Evolutionary conservation across 2,329 filamentous ascomycete genomes (phyloP).

Genomic region (Fusarium illudens): DNA sequence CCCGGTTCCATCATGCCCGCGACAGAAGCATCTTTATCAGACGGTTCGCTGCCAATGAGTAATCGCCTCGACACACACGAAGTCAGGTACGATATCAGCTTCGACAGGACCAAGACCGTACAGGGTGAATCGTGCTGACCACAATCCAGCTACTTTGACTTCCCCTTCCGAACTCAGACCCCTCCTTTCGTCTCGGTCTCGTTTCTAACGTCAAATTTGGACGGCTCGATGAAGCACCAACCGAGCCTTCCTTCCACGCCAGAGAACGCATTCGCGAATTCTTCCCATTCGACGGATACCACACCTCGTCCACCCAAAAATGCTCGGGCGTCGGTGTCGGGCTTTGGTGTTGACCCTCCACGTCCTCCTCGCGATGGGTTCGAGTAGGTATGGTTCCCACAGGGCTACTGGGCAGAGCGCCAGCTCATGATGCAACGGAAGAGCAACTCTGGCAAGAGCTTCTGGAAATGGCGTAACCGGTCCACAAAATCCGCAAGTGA

Average conservation of each 20-base stretch:
- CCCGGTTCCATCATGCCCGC: constrained; percentile 30
- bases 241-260: constrained; percentile 28
- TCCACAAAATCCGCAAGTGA: constrained; percentile 51
- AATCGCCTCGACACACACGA: constrained; percentile 23
- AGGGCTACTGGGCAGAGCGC: constrained; percentile 71
- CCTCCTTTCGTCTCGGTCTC: constrained; percentile 22
- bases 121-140: neutral
- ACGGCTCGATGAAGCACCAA: constrained; percentile 24
- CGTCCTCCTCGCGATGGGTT: constrained; percentile 61
- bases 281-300: neutral
- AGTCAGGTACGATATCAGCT: constrained; percentile 31
- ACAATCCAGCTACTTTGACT: constrained; percentile 45
- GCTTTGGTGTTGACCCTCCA: constrained; percentile 59
- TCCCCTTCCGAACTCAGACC: constrained; percentile 32
- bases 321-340: constrained; percentile 5
- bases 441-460: constrained; percentile 46
- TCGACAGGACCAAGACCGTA: too few relatives aligned
- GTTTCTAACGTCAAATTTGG: constrained; percentile 8
- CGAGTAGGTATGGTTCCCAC: constrained; percentile 72
- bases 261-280: constrained; percentile 8
- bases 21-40: constrained; percentile 19
- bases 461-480: constrained; percentile 54
- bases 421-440: constrained; percentile 43
- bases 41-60: constrained; percentile 12
- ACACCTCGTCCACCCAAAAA: constrained; percentile 1